phyloP scores from a whole-genome alignment of 768 basidiomycete genomes.

The Phanerodontia chrysosporium region DNA sequence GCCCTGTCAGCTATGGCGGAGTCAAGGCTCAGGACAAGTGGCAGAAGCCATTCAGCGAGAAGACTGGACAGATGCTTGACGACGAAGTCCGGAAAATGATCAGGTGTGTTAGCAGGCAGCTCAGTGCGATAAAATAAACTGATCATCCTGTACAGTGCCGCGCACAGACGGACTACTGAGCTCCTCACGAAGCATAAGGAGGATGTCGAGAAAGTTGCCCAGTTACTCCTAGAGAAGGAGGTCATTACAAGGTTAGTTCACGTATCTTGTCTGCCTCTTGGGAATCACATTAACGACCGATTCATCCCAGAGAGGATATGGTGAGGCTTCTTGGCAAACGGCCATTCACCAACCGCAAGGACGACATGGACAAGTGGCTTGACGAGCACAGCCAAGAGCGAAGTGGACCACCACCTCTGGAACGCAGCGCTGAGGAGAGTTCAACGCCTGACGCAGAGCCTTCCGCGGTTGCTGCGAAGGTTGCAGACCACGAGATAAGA shows the following conservation, averaged over 20 bases:
- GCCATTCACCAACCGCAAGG: slow-evolving; percentile 70
- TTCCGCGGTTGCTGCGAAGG: slow-evolving; percentile 43
- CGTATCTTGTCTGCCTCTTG: neutral
- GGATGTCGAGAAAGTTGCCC: slow-evolving; percentile 92
- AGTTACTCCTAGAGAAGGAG: slow-evolving; percentile 89
- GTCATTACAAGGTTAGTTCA: slow-evolving; percentile 87
- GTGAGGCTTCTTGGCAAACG: slow-evolving; percentile 76
- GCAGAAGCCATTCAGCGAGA: slow-evolving; percentile 98
- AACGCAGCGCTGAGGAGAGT: slow-evolving; percentile 25
- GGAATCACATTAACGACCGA: neutral
- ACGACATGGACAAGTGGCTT: slow-evolving; percentile 98
- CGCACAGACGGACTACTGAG: slow-evolving; percentile 79
- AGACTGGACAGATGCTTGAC: slow-evolving; percentile 93
- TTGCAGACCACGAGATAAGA: slow-evolving; percentile 26
- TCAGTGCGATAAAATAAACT: slow-evolving; percentile 8
- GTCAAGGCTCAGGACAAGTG: slow-evolving; percentile 79
- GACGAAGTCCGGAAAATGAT: slow-evolving; percentile 94
- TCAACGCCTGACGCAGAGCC: slow-evolving; percentile 36
- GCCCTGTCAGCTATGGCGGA: slow-evolving; percentile 96
- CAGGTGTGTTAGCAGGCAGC: slow-evolving; percentile 38
- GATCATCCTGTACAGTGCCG: slow-evolving; percentile 39
- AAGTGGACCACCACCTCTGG: slow-evolving; percentile 63
- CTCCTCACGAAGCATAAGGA: slow-evolving; percentile 77
- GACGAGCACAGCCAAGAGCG: slow-evolving; percentile 66
- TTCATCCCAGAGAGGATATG: slow-evolving; percentile 72